Evolutionary conservation across 1,284 basidiomycete species (phyloP), one percentile per base, ranked within the genome.

Genomic region (Cryptococcus maquisensis): DNA sequence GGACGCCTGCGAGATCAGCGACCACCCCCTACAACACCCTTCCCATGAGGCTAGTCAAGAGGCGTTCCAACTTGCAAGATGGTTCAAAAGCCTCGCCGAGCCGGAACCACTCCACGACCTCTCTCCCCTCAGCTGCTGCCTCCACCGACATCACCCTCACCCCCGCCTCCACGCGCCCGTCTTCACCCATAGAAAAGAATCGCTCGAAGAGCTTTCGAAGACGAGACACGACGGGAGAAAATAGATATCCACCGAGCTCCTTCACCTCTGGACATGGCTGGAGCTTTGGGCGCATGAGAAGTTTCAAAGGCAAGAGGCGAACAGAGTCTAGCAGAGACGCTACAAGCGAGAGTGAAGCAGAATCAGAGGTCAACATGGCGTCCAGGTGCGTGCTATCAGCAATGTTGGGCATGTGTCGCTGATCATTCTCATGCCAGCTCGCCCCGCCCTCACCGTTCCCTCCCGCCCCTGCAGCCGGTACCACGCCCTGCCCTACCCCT

Each of bases 231-330:
- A n/a, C 18, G n/a, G 45, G 45, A n/a, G 45, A 47, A 23, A 47
- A 47, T 10, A 28, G 32, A 15, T 47, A 47, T 23, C 45, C 45
- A 7, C 45, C 45, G n/a, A 47, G 28, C 45, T 47, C 45, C 16
- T 47, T 32, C 20, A 10, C 32, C 21, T 24, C 45, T n/a, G 45
- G 45, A 2, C 24, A 47, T 18, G 55, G 55, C n/a, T 57, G 55
- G 55, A 50, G n/a, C 7, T 57, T 57, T 48, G 55, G 55, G 5
- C 47, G 51, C 15, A 57, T 57, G 51, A 49, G 51, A 41, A 57
- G 55, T 20, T 43, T 53, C 38, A 57, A 57, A 42, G 51, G 51
- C 1, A 56, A 43, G 18, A 46, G 44, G 9, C 49, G 28, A 10
- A 6, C 37, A 28, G 32, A 28, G 35, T 26, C 23, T 23, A 45